Conservation (phyloP, 192 early-diverging fungal genomes). For the Mortierella claussenii region DNA sequence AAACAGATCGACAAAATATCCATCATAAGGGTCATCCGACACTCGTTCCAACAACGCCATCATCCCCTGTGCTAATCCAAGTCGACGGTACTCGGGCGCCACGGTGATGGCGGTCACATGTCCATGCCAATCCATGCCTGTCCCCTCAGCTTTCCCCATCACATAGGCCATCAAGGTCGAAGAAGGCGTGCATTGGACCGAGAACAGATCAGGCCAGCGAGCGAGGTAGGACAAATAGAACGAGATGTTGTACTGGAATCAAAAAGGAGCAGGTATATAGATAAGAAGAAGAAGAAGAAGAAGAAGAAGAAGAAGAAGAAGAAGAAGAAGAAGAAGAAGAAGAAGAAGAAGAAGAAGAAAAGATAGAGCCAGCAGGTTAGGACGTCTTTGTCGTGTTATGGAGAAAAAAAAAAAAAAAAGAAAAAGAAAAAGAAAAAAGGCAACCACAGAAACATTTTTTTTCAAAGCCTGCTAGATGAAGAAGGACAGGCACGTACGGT, state of each 20-base stretch:
- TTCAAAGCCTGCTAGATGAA: no score
- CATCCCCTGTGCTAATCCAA: constrained; percentile 89
- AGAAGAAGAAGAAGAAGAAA: not conserved
- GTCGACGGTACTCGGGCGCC: constrained; percentile 91
- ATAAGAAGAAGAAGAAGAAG: not conserved
- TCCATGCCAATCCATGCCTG: constrained; percentile 91
- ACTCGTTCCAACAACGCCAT: constrained; percentile 93
- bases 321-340: not conserved
- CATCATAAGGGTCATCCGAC: constrained; percentile 88
- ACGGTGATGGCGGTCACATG: constrained; percentile 99
- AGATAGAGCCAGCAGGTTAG: not conserved
- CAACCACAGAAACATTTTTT: no score
- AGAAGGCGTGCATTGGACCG: constrained; percentile 79
- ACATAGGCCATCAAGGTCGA: constrained; percentile 89
- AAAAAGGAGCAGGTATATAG: not conserved
- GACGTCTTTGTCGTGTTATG: no score
- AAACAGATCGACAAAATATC: constrained; percentile 97
- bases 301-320: not conserved
- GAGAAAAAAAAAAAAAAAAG: not conserved
- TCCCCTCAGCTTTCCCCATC: constrained; percentile 97
- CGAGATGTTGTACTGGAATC: constrained; percentile 89
- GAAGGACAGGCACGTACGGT: no score
- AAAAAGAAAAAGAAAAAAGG: not conserved
- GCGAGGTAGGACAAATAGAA: constrained; percentile 96
- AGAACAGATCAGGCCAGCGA: constrained; percentile 94